phyloP scores from a whole-genome alignment of 371 early-diverging fungal species.

The Parasitella parasitica region DNA sequence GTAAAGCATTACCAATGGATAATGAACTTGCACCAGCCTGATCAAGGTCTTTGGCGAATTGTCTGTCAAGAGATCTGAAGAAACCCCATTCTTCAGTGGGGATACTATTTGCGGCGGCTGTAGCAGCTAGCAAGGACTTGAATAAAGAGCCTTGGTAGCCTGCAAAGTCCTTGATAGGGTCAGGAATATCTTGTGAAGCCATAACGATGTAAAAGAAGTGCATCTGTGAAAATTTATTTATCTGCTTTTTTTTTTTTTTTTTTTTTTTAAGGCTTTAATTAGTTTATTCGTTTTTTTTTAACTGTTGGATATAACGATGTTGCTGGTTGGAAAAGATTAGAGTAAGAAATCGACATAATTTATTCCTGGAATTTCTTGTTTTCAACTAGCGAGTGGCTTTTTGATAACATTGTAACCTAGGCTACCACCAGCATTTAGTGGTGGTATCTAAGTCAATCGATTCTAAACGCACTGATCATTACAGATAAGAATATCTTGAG shows the following conservation, averaged over 20 bases:
- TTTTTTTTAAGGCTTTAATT: not conserved
- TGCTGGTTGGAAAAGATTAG: not conserved
- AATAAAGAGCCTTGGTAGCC: conserved; percentile 57
- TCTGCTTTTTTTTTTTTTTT: not conserved
- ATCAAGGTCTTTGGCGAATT: conserved; percentile 59
- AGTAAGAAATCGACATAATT: conserved; percentile 22
- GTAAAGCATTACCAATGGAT: conserved; percentile 56
- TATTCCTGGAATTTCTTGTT: not conserved
- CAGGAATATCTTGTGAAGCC: conserved; percentile 17
- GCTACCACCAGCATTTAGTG: too few species aligned
- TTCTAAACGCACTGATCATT: too few species aligned
- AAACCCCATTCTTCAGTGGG: conserved; percentile 68
- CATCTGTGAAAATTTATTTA: too few species aligned
- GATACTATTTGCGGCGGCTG: conserved; percentile 65
- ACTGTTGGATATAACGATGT: conserved; percentile 2
- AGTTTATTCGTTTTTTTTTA: conserved; percentile 10
- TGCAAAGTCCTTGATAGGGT: conserved; percentile 56
- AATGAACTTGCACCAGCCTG: conserved; percentile 53
- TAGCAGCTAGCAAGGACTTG: conserved; percentile 60
- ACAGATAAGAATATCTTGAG: too few species aligned
- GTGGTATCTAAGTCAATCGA: not conserved
- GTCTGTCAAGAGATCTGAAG: conserved; percentile 66
- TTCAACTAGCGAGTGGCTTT: not conserved
- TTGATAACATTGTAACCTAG: not conserved
- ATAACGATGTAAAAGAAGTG: not conserved